Base-by-base conservation (phyloP, 2,329 filamentous ascomycete genomes). In the Gnomoniopsis smithogilvyi region DNA sequence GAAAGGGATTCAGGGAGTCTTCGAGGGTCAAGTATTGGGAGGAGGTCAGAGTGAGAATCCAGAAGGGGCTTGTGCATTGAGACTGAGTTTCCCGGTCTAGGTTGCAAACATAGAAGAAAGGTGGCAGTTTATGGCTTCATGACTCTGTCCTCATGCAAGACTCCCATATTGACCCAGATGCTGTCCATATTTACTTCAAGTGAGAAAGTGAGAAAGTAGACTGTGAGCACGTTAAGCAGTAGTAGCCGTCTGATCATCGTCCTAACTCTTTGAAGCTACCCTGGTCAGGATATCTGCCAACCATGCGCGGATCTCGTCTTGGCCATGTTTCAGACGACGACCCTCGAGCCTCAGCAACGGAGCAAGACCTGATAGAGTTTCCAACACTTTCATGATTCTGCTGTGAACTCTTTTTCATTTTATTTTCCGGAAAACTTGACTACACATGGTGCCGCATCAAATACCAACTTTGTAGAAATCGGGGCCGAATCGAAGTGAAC, bases 1-100 rank as follows among this genome's bases (percentile, higher is more conserved):
- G 69, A 17, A 71, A 70, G 66, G 59, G 22, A 53, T 62, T 68
- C 34, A 64, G 69, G 38, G 65, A 70, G 60, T 49, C 45, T 58
- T 70, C 67, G 55, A 64, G 67, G 36, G 57, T 66, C 3, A 61
- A 67, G 36, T 71, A 71, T 50, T 71, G 69, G 69, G 50, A 61
- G 3, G 67, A 70, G 61, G 67, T 70, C 1, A 64, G 62, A 62
- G 61, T 66, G 53, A 65, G 68, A 50, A 64, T 69, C 6, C 65
- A 68, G n/a, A 63, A 67, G 46, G 68, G 68, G 10, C 56, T 70
- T 22, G 67, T 70, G 15, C 68, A 70, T 49, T 70, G 51, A 64
- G 17, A 1, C 22, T 30, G 26, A 30, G 26, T n/a, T n/a, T n/a
- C n/a, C n/a, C n/a, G n/a, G n/a, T n/a, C n/a, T n/a, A n/a, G n/a